Evolutionary conservation across 225 moss, liverwort and hornwort genomes (phyloP).

Genomic region (Bryoerythrophyllum caledonicum): DNA sequence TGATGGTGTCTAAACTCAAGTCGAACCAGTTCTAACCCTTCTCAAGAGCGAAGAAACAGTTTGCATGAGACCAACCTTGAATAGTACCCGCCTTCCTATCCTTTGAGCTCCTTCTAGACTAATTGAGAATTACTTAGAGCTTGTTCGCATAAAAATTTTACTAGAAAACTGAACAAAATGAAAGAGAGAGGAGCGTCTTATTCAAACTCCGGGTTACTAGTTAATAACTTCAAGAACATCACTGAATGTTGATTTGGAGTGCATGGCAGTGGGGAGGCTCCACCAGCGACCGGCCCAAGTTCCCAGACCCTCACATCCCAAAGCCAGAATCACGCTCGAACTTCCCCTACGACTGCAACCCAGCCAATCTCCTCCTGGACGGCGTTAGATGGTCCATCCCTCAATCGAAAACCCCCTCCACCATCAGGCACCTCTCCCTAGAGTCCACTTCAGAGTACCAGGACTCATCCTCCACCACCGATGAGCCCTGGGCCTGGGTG

Average conservation of each 20-base stretch:
- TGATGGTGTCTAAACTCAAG: too few species aligned
- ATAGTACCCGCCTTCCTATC: too few species aligned
- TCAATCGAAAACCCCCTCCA: slow-evolving; percentile 52
- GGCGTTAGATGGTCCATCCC: slow-evolving; percentile 90
- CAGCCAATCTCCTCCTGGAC: slow-evolving; percentile 70
- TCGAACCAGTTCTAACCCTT: too few species aligned
- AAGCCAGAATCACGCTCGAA: slow-evolving; percentile 38
- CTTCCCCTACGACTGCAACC: slow-evolving; percentile 44
- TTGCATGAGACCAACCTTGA: too few species aligned
- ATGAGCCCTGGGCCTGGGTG: slow-evolving; percentile 73
- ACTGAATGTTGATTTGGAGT: slow-evolving; percentile 5
- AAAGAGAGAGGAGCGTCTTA: too few species aligned
- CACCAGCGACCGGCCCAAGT: slow-evolving; percentile 39
- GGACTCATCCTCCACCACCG: slow-evolving; percentile 40
- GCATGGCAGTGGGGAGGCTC: slow-evolving; percentile 61
- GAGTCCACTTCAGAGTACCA: slow-evolving; percentile 45
- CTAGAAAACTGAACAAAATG: too few species aligned
- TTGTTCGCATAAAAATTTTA: too few species aligned
- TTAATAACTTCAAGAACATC: background rate
- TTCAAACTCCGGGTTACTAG: too few species aligned
- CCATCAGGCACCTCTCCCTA: slow-evolving; percentile 29
- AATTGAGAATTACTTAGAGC: too few species aligned
- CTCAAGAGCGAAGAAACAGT: too few species aligned
- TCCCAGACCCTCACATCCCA: slow-evolving; percentile 22
- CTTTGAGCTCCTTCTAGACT: too few species aligned